A percentile compares a stretch with the other conserved stretches of the same genome.
phyloP scores from a whole-genome alignment of 2,329 filamentous ascomycete genomes.

The Macroventuria anomochaeta region DNA sequence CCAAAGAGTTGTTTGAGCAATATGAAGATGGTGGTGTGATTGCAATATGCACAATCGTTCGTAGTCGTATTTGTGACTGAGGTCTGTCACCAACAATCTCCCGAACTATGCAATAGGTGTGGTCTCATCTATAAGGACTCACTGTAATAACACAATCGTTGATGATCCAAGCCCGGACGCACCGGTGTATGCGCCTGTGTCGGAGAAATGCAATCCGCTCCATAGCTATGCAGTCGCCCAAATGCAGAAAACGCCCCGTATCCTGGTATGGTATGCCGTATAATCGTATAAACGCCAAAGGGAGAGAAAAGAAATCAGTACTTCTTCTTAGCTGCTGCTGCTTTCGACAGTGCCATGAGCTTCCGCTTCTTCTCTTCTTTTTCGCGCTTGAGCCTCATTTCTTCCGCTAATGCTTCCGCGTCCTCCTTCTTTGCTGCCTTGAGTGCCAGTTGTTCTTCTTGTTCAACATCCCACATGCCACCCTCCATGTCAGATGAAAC shows the following conservation, averaged over 20 bases:
- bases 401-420: constrained; percentile 66
- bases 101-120: constrained; percentile 29
- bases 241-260: constrained; percentile 35
- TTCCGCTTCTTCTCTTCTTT: constrained; percentile 48
- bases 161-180: constrained; percentile 17
- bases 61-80: constrained; percentile 7
- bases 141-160: constrained; percentile 29
- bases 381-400: constrained; percentile 45
- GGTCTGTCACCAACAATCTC: constrained; percentile 5
- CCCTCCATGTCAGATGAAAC: constrained; percentile 81
- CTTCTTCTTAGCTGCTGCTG: constrained; percentile 40
- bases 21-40: not conserved
- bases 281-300: constrained; percentile 38
- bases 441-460: constrained; percentile 71
- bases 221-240: constrained; percentile 41
- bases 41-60: constrained; percentile 15
- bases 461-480: constrained; percentile 73
- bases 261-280: constrained; percentile 34
- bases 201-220: constrained; percentile 32
- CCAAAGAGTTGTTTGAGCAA: not conserved
- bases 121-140: constrained; percentile 21
- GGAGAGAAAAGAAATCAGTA: constrained; percentile 28
- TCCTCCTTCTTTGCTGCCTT: constrained; percentile 71
- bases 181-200: constrained; percentile 29
- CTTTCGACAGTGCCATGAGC: constrained; percentile 37